phyloP scores from a whole-genome alignment of 768 basidiomycete genomes.

The Hypholoma fasciculare region DNA sequence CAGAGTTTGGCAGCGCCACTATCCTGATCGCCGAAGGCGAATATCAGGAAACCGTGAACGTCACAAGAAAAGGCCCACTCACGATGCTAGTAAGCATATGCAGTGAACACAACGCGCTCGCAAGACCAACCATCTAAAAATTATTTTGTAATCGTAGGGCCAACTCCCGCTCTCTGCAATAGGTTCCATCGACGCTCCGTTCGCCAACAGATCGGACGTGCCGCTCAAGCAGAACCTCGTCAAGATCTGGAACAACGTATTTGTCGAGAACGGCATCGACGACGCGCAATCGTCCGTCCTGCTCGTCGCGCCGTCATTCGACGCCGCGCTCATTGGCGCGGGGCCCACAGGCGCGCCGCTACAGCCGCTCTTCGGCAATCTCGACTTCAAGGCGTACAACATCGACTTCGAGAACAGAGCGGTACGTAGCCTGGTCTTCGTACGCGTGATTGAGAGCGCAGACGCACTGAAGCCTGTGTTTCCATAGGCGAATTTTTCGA shows the following conservation, averaged over 20 bases:
- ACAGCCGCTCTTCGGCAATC: conserved; percentile 50
- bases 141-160: conserved; percentile 30
- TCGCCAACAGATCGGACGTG: conserved; percentile 28
- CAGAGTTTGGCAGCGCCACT: conserved; percentile 34
- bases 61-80: conserved; percentile 53
- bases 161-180: conserved; percentile 42
- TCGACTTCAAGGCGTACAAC: conserved; percentile 65
- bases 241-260: conserved; percentile 50
- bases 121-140: conserved; percentile 5
- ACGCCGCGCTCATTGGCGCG: conserved; percentile 58
- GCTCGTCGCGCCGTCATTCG: conserved; percentile 54
- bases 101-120: not conserved
- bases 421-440: conserved; percentile 32
- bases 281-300: conserved; percentile 63
- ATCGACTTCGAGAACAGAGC: conserved; percentile 68
- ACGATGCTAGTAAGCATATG: conserved; percentile 49
- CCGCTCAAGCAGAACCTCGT: conserved; percentile 56
- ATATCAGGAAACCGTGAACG: conserved; percentile 60
- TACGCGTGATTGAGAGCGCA: too few relatives aligned
- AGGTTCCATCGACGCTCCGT: conserved; percentile 32
- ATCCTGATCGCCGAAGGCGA: conserved; percentile 61
- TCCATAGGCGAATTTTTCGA: conserved; percentile 50
- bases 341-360: conserved; percentile 58
- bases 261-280: conserved; percentile 42
- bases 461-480: too few relatives aligned